Base-by-base conservation (phyloP, 1,139 yeast species). In the Yamadazyma triangularis region DNA sequence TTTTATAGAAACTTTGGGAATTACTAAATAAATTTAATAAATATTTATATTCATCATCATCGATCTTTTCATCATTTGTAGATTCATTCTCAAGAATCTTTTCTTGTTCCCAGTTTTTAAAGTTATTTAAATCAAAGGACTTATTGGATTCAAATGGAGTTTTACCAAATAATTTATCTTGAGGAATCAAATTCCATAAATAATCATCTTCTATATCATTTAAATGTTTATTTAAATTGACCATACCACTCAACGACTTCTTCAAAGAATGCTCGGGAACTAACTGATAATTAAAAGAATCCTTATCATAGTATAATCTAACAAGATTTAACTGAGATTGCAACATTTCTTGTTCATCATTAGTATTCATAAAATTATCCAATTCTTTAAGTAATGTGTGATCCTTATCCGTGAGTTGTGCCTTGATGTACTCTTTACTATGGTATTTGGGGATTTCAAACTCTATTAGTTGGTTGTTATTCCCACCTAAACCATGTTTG, bases 211-310 rank as follows among this genome's bases (percentile, higher is more conserved):
- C 61, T 11, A 68, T 56, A 28, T 58, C 61, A 12, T 56, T 51
- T 35, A 67, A 49, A 13, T 51, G 49, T 3, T 62, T 60, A 38
- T 66, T 65, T 34, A 64, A 41, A 29, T 58, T 58, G 16, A 62
- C 53, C 62, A 64, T 59, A 5, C 71, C 71, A 32, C 69, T 61
- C 24, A 67, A 45, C 3, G 71, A 55, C 34, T 55, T 59, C 34
- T 62, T 63, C 27, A 67, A 50, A 1, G 69, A 57, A 36, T 68
- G 73, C 32, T 58, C 67, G 4, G 64, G 60, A 26, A 48, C 30
- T 10, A 58, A 51, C 25, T 47, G 50, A 50, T 38, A 44, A 50
- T 38, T 51, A 25, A 36, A 44, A 8, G 59, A 44, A 25, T 55
- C 60, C 35, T 53, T 53, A 30, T 53, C 60, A 27, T 54, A 55